Evolutionary conservation across 1,139 yeast genomes (phyloP), one percentile per base, ranked within the genome.

Genomic region (Suhomyces bolitotheri): DNA sequence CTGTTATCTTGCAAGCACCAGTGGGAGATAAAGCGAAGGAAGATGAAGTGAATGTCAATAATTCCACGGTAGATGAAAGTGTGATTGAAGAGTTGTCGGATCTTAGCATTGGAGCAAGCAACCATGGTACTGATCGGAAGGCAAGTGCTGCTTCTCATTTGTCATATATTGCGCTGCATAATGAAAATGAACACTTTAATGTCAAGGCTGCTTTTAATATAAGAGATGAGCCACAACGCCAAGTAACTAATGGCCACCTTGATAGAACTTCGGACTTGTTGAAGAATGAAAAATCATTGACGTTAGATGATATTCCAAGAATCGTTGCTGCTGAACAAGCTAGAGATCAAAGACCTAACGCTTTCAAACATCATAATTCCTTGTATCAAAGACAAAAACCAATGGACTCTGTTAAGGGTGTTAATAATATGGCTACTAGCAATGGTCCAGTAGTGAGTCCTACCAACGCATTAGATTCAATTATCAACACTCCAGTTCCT

Each of bases 291-390:
- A 86, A 86, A 49, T 82, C 95, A 1, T 73, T 92, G 38, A 90
- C 97, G 0, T 73, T 92, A 51, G 98, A 92, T 60, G 99, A 92
- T 62, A 92, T 92, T 49, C 96, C 97, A 5, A 74, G 97, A 47
- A 90, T 92, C 53, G 97, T 92, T 9, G 96, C 97, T 3, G 95
- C 96, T 5, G 97, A 92, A 53, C 97, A 90, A 59, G 96, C 97
- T 0, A 73, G 97, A 45, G 96, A 88, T 46, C 83, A 87, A 53
- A 75, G 96, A 40, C 95, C 95, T 5, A 85, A 85, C 57, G 92
- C 95, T 0, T 86, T 80, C 62, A 77, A 80, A 45, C 90, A 80
- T 55, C 89, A 82, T 47, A 70, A 71, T 44, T 59, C 70, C 13
- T 58, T 70, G 34, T 71, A 70, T 43, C 73, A 54, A 53, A 63